Evolutionary conservation across 495 filamentous ascomycete species (phyloP).

Genomic region (Hypoxylon cercidicola): DNA sequence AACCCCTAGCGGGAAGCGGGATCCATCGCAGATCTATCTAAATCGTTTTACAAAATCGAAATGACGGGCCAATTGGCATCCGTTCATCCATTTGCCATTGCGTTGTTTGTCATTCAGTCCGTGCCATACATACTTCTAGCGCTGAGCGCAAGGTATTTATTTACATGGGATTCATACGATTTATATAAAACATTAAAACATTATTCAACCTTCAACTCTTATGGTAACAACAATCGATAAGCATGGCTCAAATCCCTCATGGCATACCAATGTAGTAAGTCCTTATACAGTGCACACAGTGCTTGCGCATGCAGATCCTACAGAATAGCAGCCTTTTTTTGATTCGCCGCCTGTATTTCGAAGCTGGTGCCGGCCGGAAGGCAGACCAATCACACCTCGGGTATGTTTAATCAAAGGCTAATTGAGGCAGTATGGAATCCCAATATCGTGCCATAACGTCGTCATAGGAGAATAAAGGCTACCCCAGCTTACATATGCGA

Average conservation of each 20-base stretch:
- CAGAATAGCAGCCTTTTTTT: conserved; percentile 4
- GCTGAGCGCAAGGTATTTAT: no score
- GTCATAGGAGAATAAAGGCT: conserved; percentile 40
- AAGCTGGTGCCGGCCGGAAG: conserved; percentile 35
- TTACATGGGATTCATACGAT: no score
- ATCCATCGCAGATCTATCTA: conserved; percentile 41
- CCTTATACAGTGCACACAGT: conserved; percentile 17
- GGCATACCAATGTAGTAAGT: conserved; percentile 27
- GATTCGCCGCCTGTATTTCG: conserved; percentile 27
- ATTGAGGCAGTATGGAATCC: conserved; percentile 31
- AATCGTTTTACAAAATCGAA: conserved; percentile 27
- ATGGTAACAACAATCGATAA: conserved; percentile 5
- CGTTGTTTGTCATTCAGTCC: not conserved
- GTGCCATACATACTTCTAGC: no score
- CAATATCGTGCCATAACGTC: conserved; percentile 41
- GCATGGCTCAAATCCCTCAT: conserved; percentile 21
- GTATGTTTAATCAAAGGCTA: conserved; percentile 28
- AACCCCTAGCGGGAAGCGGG: conserved; percentile 28
- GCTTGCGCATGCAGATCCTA: conserved; percentile 32
- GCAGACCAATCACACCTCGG: conserved; percentile 31
- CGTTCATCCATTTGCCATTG: not conserved
- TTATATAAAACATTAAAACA: no score
- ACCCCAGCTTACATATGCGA: conserved; percentile 22
- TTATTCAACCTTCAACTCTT: not conserved
- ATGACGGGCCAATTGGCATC: conserved; percentile 1